Evolutionary conservation across 2,329 filamentous ascomycete genomes (phyloP).

Genomic region (Arthroderma uncinatum): DNA sequence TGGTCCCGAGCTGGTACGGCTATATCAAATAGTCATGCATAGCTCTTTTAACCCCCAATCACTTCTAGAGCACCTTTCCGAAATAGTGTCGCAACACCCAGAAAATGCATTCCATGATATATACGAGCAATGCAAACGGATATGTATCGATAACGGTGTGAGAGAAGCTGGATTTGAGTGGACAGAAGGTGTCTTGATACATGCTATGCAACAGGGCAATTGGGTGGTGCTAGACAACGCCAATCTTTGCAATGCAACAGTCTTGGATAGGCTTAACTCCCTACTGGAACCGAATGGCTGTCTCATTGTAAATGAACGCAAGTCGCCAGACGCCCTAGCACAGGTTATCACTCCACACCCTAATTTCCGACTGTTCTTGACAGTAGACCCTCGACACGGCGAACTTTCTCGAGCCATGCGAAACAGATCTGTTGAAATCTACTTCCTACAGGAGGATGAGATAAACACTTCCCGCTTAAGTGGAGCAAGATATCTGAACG

Average conservation of each 20-base stretch:
- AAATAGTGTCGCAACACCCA: constrained; percentile 33
- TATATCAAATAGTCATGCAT: constrained; percentile 25
- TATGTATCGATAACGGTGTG: constrained; percentile 47
- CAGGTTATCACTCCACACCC: constrained; percentile 70
- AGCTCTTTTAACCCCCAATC: constrained; percentile 23
- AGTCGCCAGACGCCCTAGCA: constrained; percentile 67
- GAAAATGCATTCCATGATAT: constrained; percentile 39
- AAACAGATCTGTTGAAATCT: constrained; percentile 86
- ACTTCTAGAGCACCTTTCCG: constrained; percentile 23
- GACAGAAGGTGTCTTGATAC: constrained; percentile 85
- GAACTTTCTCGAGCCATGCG: constrained; percentile 94
- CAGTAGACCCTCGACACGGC: constrained; percentile 81
- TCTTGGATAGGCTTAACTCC: constrained; percentile 88
- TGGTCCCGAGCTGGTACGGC: constrained; percentile 21
- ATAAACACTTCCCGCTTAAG: constrained; percentile 9
- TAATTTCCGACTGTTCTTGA: constrained; percentile 85
- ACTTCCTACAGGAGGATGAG: constrained; percentile 43
- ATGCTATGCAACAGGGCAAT: constrained; percentile 71
- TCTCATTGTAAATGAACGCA: constrained; percentile 87
- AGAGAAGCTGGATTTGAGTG: constrained; percentile 82
- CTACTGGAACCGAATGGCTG: constrained; percentile 81
- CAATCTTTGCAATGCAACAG: constrained; percentile 89
- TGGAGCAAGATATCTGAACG: constrained; percentile 28
- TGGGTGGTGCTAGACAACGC: constrained; percentile 97
- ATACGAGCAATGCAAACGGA: constrained; percentile 39